A percentile compares a stretch with the other conserved stretches of the same genome.
Conservation (phyloP, 140 eudicot genomes). For the Anethum foeniculum region DNA sequence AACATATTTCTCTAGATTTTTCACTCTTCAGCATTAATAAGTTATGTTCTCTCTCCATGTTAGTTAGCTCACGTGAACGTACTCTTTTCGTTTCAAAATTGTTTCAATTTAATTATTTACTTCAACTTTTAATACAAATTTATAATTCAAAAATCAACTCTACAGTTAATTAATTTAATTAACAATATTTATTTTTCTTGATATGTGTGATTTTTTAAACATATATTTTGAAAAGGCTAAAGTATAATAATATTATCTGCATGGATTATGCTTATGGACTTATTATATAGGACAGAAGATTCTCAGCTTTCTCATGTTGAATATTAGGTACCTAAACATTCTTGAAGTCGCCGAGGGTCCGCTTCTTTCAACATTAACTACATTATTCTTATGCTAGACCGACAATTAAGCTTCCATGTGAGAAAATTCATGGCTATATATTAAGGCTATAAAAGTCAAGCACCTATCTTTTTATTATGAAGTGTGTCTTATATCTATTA, state of each 20-base stretch:
- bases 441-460: neutral
- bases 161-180: too few species aligned
- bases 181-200: too few species aligned
- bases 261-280: constrained; percentile 2
- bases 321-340: neutral
- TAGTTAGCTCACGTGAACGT: too few species aligned
- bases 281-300: neutral
- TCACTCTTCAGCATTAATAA: neutral
- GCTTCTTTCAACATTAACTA: neutral
- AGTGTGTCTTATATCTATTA: neutral
- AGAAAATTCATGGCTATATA: neutral
- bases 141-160: too few species aligned
- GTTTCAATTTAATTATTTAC: too few species aligned
- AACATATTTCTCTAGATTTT: too few species aligned
- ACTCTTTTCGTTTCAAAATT: too few species aligned
- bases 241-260: neutral
- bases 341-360: neutral
- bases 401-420: neutral
- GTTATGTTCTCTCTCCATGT: neutral
- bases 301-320: neutral
- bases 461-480: neutral
- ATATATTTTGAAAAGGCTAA: too few species aligned
- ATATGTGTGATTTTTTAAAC: too few species aligned
- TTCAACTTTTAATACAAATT: too few species aligned
- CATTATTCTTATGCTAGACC: neutral